Percentiles rank a stretch among this genome's conserved stretches.
phyloP scores from a whole-genome alignment of 1,284 basidiomycete species.

The Waitea zeae region DNA sequence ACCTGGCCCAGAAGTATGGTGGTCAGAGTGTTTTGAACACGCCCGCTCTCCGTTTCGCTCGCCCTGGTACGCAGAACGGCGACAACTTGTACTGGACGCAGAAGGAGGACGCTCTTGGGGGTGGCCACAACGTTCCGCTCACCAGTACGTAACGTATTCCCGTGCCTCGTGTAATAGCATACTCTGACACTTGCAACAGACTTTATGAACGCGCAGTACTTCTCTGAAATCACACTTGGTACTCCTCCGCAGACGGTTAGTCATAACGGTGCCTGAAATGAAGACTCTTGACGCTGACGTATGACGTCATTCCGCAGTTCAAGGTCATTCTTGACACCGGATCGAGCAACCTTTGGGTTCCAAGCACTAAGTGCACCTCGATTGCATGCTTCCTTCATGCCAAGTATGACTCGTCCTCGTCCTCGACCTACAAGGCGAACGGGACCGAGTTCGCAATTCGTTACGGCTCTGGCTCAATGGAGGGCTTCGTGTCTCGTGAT shows the following conservation, averaged over 20 bases:
- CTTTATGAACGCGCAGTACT: conserved; percentile 98
- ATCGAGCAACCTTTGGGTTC: conserved; percentile 91
- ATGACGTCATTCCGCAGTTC: too few species aligned
- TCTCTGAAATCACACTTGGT: conserved; percentile 75
- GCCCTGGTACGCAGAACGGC: conserved; percentile 22
- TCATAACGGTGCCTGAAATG: too few species aligned
- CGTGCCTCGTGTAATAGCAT: not conserved
- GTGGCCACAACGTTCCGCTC: conserved; percentile 81
- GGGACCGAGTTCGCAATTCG: conserved; percentile 85
- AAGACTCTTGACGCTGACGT: too few species aligned
- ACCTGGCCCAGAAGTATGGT: conserved; percentile 82
- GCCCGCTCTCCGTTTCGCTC: too few species aligned
- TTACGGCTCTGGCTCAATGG: conserved; percentile 95
- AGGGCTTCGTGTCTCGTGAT: conserved; percentile 91
- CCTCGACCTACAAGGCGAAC: conserved; percentile 85
- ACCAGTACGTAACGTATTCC: conserved; percentile 59
- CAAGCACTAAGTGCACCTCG: conserved; percentile 75
- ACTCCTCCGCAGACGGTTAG: conserved; percentile 59
- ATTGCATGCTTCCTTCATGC: conserved; percentile 97
- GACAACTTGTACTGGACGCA: conserved; percentile 74
- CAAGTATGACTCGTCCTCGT: conserved; percentile 81
- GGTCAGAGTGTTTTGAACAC: conserved; percentile 44
- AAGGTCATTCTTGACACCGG: conserved; percentile 84
- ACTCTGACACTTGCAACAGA: conserved; percentile 29
- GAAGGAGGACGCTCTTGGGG: too few species aligned